phyloP scores from a whole-genome alignment of 164 flowering plant species.

The Magnolia kwangsiensis region DNA sequence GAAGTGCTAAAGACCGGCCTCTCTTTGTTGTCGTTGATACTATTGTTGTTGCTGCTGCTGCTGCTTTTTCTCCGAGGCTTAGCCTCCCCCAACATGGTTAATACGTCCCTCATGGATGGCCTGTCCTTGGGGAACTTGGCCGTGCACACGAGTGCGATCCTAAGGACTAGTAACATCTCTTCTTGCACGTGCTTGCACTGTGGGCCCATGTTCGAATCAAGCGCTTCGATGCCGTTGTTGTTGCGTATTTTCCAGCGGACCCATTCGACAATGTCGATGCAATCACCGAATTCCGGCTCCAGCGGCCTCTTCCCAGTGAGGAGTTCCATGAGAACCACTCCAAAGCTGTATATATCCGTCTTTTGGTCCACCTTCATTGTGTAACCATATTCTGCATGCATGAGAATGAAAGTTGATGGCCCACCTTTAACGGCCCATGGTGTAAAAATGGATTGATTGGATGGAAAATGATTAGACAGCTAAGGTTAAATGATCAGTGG shows the following conservation, averaged over 20 bases:
- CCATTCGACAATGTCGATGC: conserved; percentile 78
- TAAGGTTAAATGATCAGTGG: no score
- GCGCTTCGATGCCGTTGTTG: conserved; percentile 47
- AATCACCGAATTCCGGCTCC: conserved; percentile 73
- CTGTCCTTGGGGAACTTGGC: conserved; percentile 89
- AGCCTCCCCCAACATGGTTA: conserved; percentile 89
- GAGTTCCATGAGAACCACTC: conserved; percentile 86
- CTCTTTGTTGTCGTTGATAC: conserved; percentile 34
- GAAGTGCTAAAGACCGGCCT: conserved; percentile 64
- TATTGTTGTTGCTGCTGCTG: conserved; percentile 31
- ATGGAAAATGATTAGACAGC: no score
- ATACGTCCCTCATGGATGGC: conserved; percentile 91
- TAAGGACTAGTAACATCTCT: conserved; percentile 86
- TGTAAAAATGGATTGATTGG: no score
- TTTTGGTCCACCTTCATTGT: conserved; percentile 87
- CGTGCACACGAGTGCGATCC: conserved; percentile 85
- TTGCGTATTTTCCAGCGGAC: conserved; percentile 49
- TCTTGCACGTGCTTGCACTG: conserved; percentile 70
- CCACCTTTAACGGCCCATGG: no score
- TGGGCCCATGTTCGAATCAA: conserved; percentile 62
- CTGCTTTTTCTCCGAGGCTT: conserved; percentile 87
- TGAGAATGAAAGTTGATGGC: background rate
- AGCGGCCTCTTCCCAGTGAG: conserved; percentile 69
- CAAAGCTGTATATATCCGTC: conserved; percentile 91
- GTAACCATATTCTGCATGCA: conserved; percentile 80